Conservation (phyloP, 345 rosid genomes). For the Lagerstroemia speciosa region DNA sequence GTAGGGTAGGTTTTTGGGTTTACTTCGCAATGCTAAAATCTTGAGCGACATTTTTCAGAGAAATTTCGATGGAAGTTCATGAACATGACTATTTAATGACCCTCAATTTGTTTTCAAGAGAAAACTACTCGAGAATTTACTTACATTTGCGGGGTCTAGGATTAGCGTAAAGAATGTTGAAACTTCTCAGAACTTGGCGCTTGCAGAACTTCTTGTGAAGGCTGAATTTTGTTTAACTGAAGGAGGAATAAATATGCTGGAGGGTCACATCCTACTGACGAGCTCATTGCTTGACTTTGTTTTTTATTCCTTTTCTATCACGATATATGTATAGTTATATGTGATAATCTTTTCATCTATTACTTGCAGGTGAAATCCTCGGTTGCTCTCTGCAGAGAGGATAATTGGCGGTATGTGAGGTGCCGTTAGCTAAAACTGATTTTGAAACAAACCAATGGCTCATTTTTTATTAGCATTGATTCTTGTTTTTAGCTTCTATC, state of each 20-base stretch:
- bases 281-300: not conserved
- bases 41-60: not conserved
- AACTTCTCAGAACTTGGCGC: not conserved
- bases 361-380: not conserved
- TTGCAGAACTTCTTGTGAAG: not conserved
- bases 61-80: not conserved
- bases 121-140: not conserved
- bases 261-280: not conserved
- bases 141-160: not conserved
- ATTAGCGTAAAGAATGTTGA: not conserved
- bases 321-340: not conserved
- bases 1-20: not conserved
- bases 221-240: not conserved
- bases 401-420: not conserved
- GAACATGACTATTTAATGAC: not conserved
- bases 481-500: no score
- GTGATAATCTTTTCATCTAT: not conserved
- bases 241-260: not conserved
- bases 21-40: not conserved
- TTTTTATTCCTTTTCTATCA: not conserved
- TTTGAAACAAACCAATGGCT: not conserved
- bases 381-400: not conserved
- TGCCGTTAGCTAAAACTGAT: not conserved
- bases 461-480: not conserved
- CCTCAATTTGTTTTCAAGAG: not conserved